Evolutionary conservation across 129 eudicot genomes (phyloP).

Genomic region (Mikania micrantha): DNA sequence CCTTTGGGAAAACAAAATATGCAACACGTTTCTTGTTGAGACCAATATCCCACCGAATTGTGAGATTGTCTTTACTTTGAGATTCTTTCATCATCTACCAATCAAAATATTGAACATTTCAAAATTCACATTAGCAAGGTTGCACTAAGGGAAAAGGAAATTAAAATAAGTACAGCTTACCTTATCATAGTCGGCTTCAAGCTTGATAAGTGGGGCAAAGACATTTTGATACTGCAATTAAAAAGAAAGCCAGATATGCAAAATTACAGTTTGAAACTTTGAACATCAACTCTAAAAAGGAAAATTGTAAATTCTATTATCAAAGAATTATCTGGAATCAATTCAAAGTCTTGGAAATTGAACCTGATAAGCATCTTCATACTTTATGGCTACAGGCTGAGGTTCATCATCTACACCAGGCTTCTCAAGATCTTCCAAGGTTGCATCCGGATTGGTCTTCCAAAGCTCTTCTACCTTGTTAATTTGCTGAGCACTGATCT

Average conservation of each 20-base stretch:
- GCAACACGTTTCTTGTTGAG: conserved; percentile 94
- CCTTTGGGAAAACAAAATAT: conserved; percentile 93
- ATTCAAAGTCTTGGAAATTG: neutral
- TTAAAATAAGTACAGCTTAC: conserved; percentile 30
- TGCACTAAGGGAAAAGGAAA: neutral
- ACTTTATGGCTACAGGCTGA: conserved; percentile 77
- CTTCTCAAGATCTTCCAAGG: conserved; percentile 98
- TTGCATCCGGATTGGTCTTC: conserved; percentile 99
- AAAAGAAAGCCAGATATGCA: neutral
- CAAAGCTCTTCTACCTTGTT: conserved; percentile 96
- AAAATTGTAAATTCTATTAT: neutral
- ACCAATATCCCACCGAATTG: conserved; percentile 93
- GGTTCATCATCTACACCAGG: conserved; percentile 99
- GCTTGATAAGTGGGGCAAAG: conserved; percentile 89
- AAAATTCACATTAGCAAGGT: neutral
- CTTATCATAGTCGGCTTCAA: conserved; percentile 95
- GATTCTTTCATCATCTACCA: conserved; percentile 93
- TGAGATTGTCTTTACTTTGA: conserved; percentile 88
- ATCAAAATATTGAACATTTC: neutral
- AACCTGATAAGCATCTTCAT: conserved; percentile 97
- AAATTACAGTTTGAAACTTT: neutral
- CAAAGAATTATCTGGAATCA: neutral
- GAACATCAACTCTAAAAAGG: neutral
- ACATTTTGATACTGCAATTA: conserved; percentile 82
- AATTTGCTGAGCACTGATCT: conserved; percentile 80